Base-by-base conservation (phyloP, 192 early-diverging fungal species). In the Mortierella claussenii region DNA sequence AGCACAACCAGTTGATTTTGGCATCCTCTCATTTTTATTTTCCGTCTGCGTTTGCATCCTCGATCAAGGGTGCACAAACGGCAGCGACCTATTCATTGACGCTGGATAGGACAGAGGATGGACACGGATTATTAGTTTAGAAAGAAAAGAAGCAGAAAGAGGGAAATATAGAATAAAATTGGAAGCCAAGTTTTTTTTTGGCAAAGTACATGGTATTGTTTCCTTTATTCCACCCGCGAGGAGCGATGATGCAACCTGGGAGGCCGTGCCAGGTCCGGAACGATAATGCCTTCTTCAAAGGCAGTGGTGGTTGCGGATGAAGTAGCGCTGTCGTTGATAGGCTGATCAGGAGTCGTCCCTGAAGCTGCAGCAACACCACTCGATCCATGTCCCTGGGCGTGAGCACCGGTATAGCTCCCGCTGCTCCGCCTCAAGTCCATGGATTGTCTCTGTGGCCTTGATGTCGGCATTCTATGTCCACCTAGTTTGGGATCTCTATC, bases 201-300 rank as follows among this genome's bases (percentile, higher is more conserved):
- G 9, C 21, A 0, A 36, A 2, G 12, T 27, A 18, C 17, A 45
- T 27, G 17, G 4, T 26, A 18, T n/a, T 40, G 20, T 23, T 48
- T 20, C 40, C 49, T 61, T 30, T 74, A 50, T 3, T 74, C 69
- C 6, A 74, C 48, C 10, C 69, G 50, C n/a, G 62, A 47, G 0
- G 60, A 52, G 17, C 56, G 33, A 59, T 74, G 55, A 24, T 74
- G 69, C 37, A 64, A 37, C 26, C 36, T 59, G 4, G 69, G 51
- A 13, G 61, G 69, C 7, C 55, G 54, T 27, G 69, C 62, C n/a
- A 74, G 45, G 33, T 65, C 62, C 4, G 69, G 69, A 17, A 74
- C 55, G 13, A 57, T 30, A 18, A 71, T 56, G 4, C 34, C 60
- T 17, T 61, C 69, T 8, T 71, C 60, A 4, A 42, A 48, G 27